These are phyloP conservation scores for Gnomoniopsis smithogilvyi DNA, from an alignment of 2,329 filamentous ascomycete genomes.

Conservation along the genomic window DNA sequence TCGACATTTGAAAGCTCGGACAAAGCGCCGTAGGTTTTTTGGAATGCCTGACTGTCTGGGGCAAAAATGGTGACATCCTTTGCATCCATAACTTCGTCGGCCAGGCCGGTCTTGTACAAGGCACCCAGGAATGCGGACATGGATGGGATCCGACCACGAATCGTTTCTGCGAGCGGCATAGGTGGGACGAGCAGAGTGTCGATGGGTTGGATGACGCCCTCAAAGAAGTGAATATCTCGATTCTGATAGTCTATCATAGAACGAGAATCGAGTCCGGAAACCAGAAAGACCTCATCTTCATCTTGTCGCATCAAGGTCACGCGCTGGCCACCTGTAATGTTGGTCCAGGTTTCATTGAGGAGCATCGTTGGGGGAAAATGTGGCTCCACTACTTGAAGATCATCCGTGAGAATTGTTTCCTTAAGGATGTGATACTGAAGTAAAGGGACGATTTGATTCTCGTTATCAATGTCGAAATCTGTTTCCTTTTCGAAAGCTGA, in stretches of 20 bases:
- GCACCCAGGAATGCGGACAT: conserved; percentile 40
- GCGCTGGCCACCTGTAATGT: conserved; percentile 47
- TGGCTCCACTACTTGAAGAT: conserved; percentile 33
- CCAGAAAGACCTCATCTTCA: conserved; percentile 36
- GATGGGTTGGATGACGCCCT: conserved; percentile 50
- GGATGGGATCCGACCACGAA: conserved; percentile 31
- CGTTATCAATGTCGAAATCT: conserved; percentile 40
- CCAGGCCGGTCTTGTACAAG: conserved; percentile 33
- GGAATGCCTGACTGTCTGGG: conserved; percentile 49
- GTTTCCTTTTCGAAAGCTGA: conserved; percentile 52
- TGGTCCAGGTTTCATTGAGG: conserved; percentile 37
- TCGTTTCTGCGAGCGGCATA: conserved; percentile 31
- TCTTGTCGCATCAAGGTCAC: conserved; percentile 44
- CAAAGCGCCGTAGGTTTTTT: conserved; percentile 41
- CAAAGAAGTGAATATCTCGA: conserved; percentile 43
- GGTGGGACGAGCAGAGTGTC: conserved; percentile 51
- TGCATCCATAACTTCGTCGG: conserved; percentile 38
- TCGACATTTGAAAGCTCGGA: conserved; percentile 35
- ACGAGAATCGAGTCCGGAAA: conserved; percentile 38
- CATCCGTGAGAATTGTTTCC: conserved; percentile 40
- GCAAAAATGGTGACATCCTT: conserved; percentile 53
- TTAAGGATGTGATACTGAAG: conserved; percentile 64
- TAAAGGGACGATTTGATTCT: conserved; percentile 47
- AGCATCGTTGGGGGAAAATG: conserved; percentile 43
- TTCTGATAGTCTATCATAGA: conserved; percentile 34